phyloP scores from a whole-genome alignment of 176 grass and related monocot genomes.

The Oryza meridionalis region DNA sequence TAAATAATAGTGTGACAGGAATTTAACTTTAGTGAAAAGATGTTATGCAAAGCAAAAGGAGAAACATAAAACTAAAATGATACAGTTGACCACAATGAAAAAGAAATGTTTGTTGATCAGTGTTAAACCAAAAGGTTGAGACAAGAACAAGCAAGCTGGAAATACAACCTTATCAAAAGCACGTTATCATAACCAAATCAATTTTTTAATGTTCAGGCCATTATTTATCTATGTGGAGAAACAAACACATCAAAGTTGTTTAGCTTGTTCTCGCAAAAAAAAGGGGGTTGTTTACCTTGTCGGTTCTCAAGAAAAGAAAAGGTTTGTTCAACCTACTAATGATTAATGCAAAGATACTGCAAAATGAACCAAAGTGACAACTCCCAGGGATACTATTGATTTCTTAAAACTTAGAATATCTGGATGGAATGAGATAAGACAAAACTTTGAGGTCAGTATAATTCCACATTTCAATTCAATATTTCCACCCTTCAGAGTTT shows the following conservation, averaged over 20 bases:
- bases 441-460: neutral
- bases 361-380: slow-evolving; percentile 9
- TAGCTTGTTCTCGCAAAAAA: neutral
- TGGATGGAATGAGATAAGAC: neutral
- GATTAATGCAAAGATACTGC: neutral
- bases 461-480: neutral
- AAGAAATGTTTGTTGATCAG: neutral
- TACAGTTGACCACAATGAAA: slow-evolving; percentile 3
- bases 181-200: slow-evolving; percentile 15
- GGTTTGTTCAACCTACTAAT: slow-evolving; percentile 30
- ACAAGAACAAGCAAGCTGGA: slow-evolving; percentile 22
- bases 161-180: slow-evolving; percentile 17
- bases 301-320: slow-evolving; percentile 8
- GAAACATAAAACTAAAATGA: neutral
- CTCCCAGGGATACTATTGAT: neutral
- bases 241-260: slow-evolving; percentile 24
- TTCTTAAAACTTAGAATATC: neutral
- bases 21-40: slow-evolving; percentile 32
- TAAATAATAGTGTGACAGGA: neutral
- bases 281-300: slow-evolving; percentile 18
- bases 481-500: neutral
- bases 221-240: slow-evolving; percentile 14
- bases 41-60: neutral
- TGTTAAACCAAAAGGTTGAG: neutral
- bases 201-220: neutral